These are phyloP conservation scores for Chondrostereum purpureum DNA, from an alignment of 1,284 basidiomycete species.

Conservation along the genomic window DNA sequence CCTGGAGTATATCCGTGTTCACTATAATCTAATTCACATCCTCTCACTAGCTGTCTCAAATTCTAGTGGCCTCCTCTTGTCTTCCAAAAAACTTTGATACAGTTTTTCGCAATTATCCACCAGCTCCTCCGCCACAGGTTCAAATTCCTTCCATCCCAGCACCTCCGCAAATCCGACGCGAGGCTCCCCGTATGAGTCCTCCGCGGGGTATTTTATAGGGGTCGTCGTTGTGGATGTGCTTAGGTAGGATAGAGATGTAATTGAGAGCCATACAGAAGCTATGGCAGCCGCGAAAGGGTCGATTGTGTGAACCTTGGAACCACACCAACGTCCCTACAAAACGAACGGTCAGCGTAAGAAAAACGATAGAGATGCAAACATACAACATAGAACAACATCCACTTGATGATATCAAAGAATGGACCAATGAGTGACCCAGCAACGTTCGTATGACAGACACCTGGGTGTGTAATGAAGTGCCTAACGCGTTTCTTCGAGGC, in stretches of 20 bases:
- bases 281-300: constrained; percentile 56
- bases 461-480: constrained; percentile 71
- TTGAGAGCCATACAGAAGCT: constrained; percentile 54
- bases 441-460: constrained; percentile 68
- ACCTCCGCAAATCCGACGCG: constrained; percentile 44
- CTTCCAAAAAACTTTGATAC: constrained; percentile 19
- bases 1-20: no score
- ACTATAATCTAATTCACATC: no score
- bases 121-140: constrained; percentile 37
- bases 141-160: constrained; percentile 42
- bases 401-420: constrained; percentile 47
- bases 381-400: constrained; percentile 64
- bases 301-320: constrained; percentile 61
- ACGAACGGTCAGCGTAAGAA: constrained; percentile 1
- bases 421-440: constrained; percentile 41
- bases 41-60: constrained; percentile 4
- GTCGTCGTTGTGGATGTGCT: constrained; percentile 23
- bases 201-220: constrained; percentile 47
- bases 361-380: constrained; percentile 23
- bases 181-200: constrained; percentile 48
- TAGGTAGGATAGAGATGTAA: constrained; percentile 45
- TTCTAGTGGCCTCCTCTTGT: neutral
- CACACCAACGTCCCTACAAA: constrained; percentile 55
- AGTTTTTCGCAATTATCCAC: constrained; percentile 51
- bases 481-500: constrained; percentile 31